Percentiles rank a stretch among this genome's conserved stretches.
Conservation (phyloP, 2,329 filamentous ascomycete genomes). For the Fusarium citri region DNA sequence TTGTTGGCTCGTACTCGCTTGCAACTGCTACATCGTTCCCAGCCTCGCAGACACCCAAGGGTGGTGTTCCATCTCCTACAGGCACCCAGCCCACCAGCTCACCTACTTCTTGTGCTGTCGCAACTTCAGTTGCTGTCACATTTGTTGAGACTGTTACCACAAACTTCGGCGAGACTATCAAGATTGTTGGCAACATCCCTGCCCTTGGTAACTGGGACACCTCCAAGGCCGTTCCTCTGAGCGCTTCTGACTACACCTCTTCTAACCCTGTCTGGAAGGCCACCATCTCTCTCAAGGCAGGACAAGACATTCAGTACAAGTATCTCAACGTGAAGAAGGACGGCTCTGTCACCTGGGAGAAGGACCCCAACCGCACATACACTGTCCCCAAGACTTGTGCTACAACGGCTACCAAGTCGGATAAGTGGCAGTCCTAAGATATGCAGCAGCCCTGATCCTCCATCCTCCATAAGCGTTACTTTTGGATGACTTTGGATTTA, state of each 20-base stretch:
- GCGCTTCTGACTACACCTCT: constrained; percentile 68
- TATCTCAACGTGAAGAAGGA: constrained; percentile 70
- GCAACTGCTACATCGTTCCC: constrained; percentile 63
- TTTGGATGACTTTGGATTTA: background rate
- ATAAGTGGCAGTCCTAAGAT: constrained; percentile 47
- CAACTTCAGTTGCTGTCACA: constrained; percentile 66
- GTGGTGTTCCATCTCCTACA: constrained; percentile 50
- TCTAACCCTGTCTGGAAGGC: constrained; percentile 71
- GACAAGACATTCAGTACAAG: constrained; percentile 73
- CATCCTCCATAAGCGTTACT: background rate
- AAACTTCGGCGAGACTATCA: constrained; percentile 71
- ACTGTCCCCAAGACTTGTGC: constrained; percentile 50
- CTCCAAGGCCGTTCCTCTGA: constrained; percentile 64
- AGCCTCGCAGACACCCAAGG: constrained; percentile 58
- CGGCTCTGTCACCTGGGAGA: constrained; percentile 72
- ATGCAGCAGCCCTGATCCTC: background rate
- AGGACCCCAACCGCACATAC: constrained; percentile 63
- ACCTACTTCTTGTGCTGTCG: constrained; percentile 52
- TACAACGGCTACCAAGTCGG: constrained; percentile 44
- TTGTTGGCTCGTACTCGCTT: constrained; percentile 63
- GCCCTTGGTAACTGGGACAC: constrained; percentile 73
- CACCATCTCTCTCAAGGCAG: constrained; percentile 66
- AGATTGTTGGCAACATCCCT: constrained; percentile 69
- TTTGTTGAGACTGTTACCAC: constrained; percentile 72
- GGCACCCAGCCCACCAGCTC: constrained; percentile 45